Conservation (phyloP, 805 yeast species). For the Candida qinlingensis region DNA sequence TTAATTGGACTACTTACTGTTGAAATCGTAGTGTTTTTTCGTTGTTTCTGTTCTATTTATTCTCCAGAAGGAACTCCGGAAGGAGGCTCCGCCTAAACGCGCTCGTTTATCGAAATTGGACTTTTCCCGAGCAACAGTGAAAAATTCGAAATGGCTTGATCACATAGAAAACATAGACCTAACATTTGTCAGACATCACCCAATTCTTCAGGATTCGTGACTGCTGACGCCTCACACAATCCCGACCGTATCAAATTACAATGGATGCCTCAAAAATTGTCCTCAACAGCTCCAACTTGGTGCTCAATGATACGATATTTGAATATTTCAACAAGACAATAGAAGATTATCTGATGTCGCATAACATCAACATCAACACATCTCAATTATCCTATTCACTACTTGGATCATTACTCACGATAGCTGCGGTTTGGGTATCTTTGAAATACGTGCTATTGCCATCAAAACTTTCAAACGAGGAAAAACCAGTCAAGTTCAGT, state of each 20-base stretch:
- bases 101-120: background rate
- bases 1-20: background rate
- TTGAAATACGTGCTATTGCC: constrained; percentile 10
- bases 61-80: background rate
- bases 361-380: constrained; percentile 8
- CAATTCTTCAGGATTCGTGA: background rate
- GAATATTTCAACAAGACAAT: constrained; percentile 18
- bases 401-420: constrained; percentile 11
- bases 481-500: constrained; percentile 38
- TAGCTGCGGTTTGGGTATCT: constrained; percentile 9
- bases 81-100: background rate
- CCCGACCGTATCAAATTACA: background rate
- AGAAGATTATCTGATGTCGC: constrained; percentile 16
- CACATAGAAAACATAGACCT: background rate
- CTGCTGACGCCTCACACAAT: background rate
- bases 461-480: constrained; percentile 5
- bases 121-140: background rate
- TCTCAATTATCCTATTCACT: constrained; percentile 17
- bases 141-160: background rate
- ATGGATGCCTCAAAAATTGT: constrained; percentile 12
- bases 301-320: constrained; percentile 21
- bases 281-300: constrained; percentile 17
- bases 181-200: background rate
- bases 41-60: too few relatives aligned
- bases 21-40: too few relatives aligned